phyloP scores from a whole-genome alignment of 495 filamentous ascomycete species.

The Xylaria scruposa region DNA sequence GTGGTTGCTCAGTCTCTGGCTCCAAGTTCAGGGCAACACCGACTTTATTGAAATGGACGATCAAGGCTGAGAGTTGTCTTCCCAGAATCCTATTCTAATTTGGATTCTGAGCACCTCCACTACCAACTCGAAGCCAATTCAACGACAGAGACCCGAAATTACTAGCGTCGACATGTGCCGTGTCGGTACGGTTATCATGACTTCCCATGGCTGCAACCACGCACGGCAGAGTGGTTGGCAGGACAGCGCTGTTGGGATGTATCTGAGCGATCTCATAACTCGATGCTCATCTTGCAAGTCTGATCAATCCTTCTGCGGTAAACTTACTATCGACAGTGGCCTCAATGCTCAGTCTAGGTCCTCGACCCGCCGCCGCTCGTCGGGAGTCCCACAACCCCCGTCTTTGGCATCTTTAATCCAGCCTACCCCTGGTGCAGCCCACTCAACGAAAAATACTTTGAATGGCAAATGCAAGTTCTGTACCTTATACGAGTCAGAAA shows the following conservation, averaged over 20 bases:
- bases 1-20: conserved; percentile 19
- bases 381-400: conserved; percentile 13
- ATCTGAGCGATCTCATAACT: conserved; percentile 25
- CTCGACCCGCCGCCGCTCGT: conserved; percentile 14
- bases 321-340: conserved; percentile 24
- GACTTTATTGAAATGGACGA: conserved; percentile 27
- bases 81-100: conserved; percentile 10
- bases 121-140: background rate
- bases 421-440: background rate
- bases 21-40: conserved; percentile 23
- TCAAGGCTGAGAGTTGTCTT: conserved; percentile 5
- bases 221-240: conserved; percentile 29
- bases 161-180: conserved; percentile 26
- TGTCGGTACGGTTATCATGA: conserved; percentile 29
- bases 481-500: conserved; percentile 23
- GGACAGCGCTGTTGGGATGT: conserved; percentile 19
- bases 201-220: conserved; percentile 28
- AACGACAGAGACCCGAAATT: background rate
- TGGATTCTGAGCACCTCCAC: conserved; percentile 10
- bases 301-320: conserved; percentile 24
- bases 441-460: conserved; percentile 10
- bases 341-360: background rate
- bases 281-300: conserved; percentile 26
- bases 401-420: conserved; percentile 27
- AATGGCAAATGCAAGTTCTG: conserved; percentile 30